These are phyloP conservation scores for Magnaporthiopsis poae DNA, from an alignment of 2,329 filamentous ascomycete species.

Conservation along the genomic window DNA sequence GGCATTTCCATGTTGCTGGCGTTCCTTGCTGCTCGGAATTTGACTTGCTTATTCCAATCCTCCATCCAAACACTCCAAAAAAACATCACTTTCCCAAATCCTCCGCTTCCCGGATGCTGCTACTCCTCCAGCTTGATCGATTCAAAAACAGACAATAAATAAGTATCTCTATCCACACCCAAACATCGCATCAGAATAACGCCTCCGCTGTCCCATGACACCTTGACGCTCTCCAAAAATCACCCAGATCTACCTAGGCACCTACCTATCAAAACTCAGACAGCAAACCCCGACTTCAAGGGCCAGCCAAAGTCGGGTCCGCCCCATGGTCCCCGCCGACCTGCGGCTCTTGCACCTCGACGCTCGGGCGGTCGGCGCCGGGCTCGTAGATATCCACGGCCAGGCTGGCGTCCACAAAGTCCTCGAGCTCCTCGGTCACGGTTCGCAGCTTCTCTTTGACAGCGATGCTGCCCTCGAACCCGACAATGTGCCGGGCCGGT, in stretches of 20 bases:
- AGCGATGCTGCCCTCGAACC: constrained; percentile 72
- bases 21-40: no score
- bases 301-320: not conserved
- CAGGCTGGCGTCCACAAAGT: constrained; percentile 83
- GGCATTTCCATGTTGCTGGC: no score
- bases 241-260: no score
- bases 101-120: no score
- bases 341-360: constrained; percentile 35
- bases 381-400: constrained; percentile 67
- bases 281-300: not conserved
- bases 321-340: not conserved
- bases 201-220: not conserved
- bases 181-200: not conserved
- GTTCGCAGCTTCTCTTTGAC: constrained; percentile 96
- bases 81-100: no score
- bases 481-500: constrained; percentile 86
- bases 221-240: no score
- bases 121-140: no score
- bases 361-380: constrained; percentile 35
- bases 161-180: no score
- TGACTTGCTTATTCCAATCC: no score
- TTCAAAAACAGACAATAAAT: no score
- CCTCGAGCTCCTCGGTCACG: constrained; percentile 89
- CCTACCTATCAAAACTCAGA: not conserved
- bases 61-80: no score